A percentile compares a stretch with the other conserved stretches of the same genome.
Conservation (phyloP, 495 filamentous ascomycete genomes). For the Tuber borchii region DNA sequence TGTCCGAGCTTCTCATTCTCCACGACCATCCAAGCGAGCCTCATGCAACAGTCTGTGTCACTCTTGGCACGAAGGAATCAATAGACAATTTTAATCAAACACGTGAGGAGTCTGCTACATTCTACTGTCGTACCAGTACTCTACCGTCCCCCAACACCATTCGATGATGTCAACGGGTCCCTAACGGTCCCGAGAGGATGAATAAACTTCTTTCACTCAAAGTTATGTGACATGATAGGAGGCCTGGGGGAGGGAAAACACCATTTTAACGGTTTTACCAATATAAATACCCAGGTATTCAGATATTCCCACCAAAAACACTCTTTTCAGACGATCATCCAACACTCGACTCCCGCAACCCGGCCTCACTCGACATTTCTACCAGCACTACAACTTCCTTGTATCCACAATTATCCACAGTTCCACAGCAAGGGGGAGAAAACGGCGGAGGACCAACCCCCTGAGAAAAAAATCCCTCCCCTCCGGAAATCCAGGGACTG, state of each 20-base stretch:
- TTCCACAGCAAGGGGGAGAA: not conserved
- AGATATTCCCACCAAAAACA: not conserved
- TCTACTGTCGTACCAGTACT: no score
- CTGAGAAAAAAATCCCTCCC: no score
- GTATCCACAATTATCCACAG: not conserved
- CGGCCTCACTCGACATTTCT: not conserved
- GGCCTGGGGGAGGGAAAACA: not conserved
- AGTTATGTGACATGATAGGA: not conserved
- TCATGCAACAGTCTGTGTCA: no score
- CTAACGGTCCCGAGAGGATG: no score
- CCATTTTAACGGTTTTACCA: not conserved
- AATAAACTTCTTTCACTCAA: not conserved
- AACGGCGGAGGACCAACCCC: not conserved
- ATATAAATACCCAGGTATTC: not conserved
- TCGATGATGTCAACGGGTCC: no score
- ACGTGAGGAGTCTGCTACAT: no score
- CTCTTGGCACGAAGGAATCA: no score
- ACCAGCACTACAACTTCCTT: not conserved
- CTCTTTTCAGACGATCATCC: not conserved
- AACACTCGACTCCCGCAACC: not conserved
- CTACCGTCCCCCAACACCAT: no score
- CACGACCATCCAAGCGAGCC: not conserved
- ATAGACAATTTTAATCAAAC: no score
- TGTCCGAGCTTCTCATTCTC: not conserved
- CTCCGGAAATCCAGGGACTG: not conserved